phyloP scores from a whole-genome alignment of 805 yeast genomes.

The Metschnikowia kunwiensis region DNA sequence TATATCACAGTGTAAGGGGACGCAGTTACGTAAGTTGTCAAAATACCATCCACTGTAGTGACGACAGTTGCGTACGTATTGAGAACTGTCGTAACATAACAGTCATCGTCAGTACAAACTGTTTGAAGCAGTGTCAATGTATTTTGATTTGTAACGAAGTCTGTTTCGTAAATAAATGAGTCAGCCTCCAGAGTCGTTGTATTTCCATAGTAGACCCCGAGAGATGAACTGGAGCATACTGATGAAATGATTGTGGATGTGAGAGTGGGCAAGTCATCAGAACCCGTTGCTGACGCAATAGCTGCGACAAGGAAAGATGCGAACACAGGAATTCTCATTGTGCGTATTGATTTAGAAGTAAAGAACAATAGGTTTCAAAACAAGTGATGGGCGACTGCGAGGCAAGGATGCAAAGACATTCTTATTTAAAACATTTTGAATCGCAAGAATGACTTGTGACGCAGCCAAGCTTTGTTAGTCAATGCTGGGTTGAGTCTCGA shows the following conservation, averaged over 20 bases:
- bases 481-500: slow-evolving; percentile 1
- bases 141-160: slow-evolving; percentile 12
- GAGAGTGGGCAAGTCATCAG: slow-evolving; percentile 14
- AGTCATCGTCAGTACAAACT: slow-evolving; percentile 28
- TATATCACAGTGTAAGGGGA: slow-evolving; percentile 24
- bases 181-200: slow-evolving; percentile 9
- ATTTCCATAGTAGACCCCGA: slow-evolving; percentile 13
- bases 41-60: slow-evolving; percentile 36
- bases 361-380: slow-evolving; percentile 1
- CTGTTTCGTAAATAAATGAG: slow-evolving; percentile 14
- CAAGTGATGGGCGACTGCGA: too few relatives aligned
- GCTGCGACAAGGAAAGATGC: slow-evolving; percentile 11
- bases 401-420: too few relatives aligned
- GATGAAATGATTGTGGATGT: slow-evolving; percentile 18
- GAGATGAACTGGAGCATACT: slow-evolving; percentile 11
- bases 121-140: slow-evolving; percentile 22
- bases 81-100: slow-evolving; percentile 35
- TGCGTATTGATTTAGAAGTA: neutral
- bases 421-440: too few relatives aligned
- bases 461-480: too few relatives aligned
- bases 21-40: slow-evolving; percentile 37
- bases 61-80: slow-evolving; percentile 33
- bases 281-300: slow-evolving; percentile 5
- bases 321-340: slow-evolving; percentile 12
- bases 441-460: too few relatives aligned